phyloP scores from a whole-genome alignment of 129 eudicot species.

The Centrapalus pauciflorus region DNA sequence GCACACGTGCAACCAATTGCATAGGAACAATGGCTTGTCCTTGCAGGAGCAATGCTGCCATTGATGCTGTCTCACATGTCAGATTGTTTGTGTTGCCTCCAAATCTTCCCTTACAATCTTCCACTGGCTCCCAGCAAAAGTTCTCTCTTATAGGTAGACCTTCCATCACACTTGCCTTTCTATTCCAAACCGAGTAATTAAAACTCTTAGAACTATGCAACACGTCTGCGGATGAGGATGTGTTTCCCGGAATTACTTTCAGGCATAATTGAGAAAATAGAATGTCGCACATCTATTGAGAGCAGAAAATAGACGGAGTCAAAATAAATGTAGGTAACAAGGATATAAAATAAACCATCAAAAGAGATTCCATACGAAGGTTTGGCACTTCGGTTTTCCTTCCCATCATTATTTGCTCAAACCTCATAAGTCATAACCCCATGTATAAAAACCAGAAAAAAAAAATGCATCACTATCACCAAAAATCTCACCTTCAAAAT shows the following conservation, averaged over 20 bases:
- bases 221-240: constrained; percentile 45
- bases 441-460: not conserved
- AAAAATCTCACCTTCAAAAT: constrained; percentile 67
- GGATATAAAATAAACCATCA: not conserved
- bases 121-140: constrained; percentile 38
- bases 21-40: constrained; percentile 96
- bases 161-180: constrained; percentile 43
- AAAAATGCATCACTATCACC: not conserved
- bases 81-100: constrained; percentile 35
- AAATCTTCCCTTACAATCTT: constrained; percentile 37
- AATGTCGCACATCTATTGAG: constrained; percentile 88
- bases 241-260: constrained; percentile 64
- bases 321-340: not conserved
- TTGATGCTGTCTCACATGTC: constrained; percentile 71
- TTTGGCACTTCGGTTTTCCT: too few relatives aligned
- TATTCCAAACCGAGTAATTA: constrained; percentile 41
- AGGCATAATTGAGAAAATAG: constrained; percentile 91
- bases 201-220: constrained; percentile 40
- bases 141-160: constrained; percentile 35
- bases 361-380: too few relatives aligned
- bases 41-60: constrained; percentile 92
- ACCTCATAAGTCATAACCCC: not conserved
- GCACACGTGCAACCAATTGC: constrained; percentile 97
- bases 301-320: constrained; percentile 7
- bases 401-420: not conserved